Evolutionary conservation across 2,329 filamentous ascomycete genomes (phyloP).

Genomic region (Periconia sp.): DNA sequence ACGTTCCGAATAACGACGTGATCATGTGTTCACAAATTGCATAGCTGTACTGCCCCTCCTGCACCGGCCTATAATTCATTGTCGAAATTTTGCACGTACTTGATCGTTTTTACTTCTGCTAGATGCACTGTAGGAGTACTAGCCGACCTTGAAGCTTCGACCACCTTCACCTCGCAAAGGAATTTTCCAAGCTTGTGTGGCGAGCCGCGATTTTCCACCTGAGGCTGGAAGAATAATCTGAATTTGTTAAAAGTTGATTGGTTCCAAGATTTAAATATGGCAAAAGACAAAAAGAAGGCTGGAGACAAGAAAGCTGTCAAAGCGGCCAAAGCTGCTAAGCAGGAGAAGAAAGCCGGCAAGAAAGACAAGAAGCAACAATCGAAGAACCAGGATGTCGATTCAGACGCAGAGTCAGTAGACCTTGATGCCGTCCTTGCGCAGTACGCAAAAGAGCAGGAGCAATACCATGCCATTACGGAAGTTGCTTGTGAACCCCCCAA

Average conservation of each 20-base stretch:
- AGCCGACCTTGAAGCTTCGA: neutral
- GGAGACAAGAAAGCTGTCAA: conserved; percentile 57
- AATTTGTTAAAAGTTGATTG: no score
- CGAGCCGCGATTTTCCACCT: conserved; percentile 3
- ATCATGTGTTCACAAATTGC: no score
- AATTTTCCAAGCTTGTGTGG: no score
- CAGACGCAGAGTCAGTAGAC: conserved; percentile 90
- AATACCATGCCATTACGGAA: conserved; percentile 93
- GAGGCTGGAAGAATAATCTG: no score
- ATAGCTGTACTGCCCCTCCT: no score
- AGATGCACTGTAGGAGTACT: neutral
- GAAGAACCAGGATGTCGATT: conserved; percentile 76
- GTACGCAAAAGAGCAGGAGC: conserved; percentile 89
- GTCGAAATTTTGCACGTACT: no score
- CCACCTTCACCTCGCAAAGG: no score
- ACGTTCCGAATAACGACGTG: no score
- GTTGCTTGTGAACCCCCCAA: conserved; percentile 73
- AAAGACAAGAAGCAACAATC: conserved; percentile 80
- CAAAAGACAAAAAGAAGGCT: conserved; percentile 60
- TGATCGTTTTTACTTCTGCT: no score
- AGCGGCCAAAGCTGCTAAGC: conserved; percentile 69
- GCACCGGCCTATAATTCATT: no score
- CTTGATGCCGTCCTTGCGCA: conserved; percentile 92
- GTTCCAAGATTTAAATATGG: no score
- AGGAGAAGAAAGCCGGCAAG: conserved; percentile 78